Evolutionary conservation across 176 grass and related monocot genomes (phyloP).

Genomic region (Zoysia pacifica): DNA sequence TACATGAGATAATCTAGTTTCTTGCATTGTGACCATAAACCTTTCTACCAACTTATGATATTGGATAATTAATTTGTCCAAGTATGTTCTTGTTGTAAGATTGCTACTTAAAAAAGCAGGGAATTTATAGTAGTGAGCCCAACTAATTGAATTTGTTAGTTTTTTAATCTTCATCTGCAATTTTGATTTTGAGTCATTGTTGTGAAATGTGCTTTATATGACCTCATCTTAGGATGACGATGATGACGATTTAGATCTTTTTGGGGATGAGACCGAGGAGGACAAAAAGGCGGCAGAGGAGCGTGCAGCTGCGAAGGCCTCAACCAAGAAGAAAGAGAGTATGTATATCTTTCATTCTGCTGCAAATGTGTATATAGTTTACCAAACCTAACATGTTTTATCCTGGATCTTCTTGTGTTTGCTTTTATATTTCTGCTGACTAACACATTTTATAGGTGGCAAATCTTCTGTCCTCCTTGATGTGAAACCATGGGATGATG

Average conservation of each 20-base stretch:
- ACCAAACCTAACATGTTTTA: not conserved
- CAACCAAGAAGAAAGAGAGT: conserved; percentile 89
- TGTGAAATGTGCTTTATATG: not conserved
- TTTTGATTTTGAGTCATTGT: no score
- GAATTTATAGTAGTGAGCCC: no score
- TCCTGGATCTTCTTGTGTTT: not conserved
- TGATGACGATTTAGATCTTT: conserved; percentile 71
- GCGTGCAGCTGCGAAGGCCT: conserved; percentile 58
- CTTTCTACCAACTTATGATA: no score
- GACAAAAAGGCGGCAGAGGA: conserved; percentile 67
- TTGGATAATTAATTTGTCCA: no score
- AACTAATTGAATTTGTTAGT: no score
- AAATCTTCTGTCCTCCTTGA: conserved; percentile 94
- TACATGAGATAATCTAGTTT: no score
- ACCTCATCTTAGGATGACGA: conserved; percentile 28
- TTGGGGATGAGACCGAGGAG: conserved; percentile 75
- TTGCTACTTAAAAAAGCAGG: no score
- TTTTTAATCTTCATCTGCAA: no score
- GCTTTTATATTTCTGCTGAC: not conserved
- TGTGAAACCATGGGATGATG: conserved; percentile 97
- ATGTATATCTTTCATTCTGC: not conserved
- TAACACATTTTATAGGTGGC: conserved; percentile 59
- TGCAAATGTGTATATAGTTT: not conserved
- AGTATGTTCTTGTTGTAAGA: no score
- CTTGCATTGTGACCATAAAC: no score